A percentile compares a stretch with the other conserved stretches of the same genome.
These are phyloP conservation scores for Ceratobasidium sp. DNA, from an alignment of 1,284 basidiomycete genomes.

Conservation along the genomic window DNA sequence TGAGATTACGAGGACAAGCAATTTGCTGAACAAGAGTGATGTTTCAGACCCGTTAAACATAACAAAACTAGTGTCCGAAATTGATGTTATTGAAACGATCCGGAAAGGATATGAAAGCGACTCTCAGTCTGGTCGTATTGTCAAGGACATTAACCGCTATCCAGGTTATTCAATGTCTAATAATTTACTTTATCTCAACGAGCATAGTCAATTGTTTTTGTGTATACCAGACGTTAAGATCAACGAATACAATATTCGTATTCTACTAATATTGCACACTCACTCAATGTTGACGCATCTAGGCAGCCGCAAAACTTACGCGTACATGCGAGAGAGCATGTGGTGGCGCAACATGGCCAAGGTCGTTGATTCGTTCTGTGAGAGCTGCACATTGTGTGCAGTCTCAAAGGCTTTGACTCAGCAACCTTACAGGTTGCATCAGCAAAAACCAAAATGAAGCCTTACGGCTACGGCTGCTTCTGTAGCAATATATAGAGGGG, in stretches of 20 bases:
- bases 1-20: too few relatives aligned
- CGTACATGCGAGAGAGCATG: constrained; percentile 55
- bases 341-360: constrained; percentile 59
- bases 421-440: constrained; percentile 38
- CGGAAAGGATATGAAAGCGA: neutral
- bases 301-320: constrained; percentile 57
- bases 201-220: neutral
- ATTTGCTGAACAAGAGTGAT: too few relatives aligned
- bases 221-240: neutral
- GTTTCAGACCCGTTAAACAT: neutral
- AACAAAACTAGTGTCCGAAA: constrained; percentile 1
- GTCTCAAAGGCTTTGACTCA: constrained; percentile 36
- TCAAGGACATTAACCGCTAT: neutral
- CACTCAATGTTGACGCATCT: constrained; percentile 56
- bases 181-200: constrained; percentile 12
- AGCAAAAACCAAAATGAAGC: too few relatives aligned
- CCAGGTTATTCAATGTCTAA: neutral
- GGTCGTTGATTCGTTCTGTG: constrained; percentile 54
- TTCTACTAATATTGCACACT: neutral
- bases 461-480: too few relatives aligned
- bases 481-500: too few relatives aligned
- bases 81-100: constrained; percentile 20
- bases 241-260: neutral
- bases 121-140: neutral
- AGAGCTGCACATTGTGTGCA: constrained; percentile 56